Conservation (phyloP, 179 eudicot species). For the Sideroxylon spinosum region DNA sequence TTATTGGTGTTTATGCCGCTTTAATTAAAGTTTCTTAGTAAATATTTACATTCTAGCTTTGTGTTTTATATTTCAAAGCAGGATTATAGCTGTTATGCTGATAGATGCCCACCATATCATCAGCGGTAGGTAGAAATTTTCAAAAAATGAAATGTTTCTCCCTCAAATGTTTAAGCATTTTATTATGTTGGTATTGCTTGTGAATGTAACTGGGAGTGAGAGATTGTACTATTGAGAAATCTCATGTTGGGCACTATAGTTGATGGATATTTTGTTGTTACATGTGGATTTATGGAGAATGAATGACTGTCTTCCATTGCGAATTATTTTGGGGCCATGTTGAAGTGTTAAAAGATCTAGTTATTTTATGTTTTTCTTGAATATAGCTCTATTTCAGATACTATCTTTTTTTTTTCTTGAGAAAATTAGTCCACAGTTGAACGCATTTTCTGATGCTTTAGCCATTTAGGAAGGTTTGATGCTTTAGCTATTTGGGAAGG, state of each 20-base stretch:
- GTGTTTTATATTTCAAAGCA: no score
- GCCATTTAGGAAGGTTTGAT: background rate
- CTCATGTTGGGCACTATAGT: background rate
- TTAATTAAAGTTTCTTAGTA: no score
- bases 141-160: background rate
- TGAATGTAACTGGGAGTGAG: background rate
- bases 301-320: background rate
- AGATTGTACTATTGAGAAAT: background rate
- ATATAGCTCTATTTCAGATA: background rate
- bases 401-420: background rate
- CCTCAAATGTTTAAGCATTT: background rate
- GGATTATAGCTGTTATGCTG: background rate
- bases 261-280: background rate
- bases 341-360: conserved; percentile 13
- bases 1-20: no score
- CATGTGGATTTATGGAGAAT: background rate
- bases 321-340: conserved; percentile 28
- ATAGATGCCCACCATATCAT: background rate
- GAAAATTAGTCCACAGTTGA: background rate
- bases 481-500: no score
- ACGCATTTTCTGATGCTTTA: background rate
- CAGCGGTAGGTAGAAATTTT: background rate
- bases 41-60: no score
- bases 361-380: conserved; percentile 14
- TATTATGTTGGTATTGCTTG: background rate